A percentile compares a stretch with the other conserved stretches of the same genome.
phyloP scores from a whole-genome alignment of 192 early-diverging fungal species.

The Gamsiella multidivaricata region DNA sequence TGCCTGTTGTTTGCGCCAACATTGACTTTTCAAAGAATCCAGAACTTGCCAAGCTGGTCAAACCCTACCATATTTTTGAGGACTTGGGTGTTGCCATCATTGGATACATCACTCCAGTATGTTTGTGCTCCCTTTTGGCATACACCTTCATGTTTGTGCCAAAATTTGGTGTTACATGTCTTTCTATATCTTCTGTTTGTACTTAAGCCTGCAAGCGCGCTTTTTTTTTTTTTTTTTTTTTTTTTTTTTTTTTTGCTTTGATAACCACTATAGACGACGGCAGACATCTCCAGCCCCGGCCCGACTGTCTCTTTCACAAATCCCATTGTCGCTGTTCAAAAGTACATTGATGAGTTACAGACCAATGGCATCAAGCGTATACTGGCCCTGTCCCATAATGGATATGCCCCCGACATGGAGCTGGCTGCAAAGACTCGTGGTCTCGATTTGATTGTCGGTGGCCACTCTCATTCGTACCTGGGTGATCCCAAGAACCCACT shows the following conservation, averaged over 20 bases:
- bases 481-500: conserved; percentile 30
- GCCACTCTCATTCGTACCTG: conserved; percentile 76
- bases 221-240: no score
- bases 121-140: not conserved
- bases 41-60: conserved; percentile 52
- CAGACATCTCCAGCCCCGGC: conserved; percentile 60
- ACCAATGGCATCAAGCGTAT: conserved; percentile 68
- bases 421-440: conserved; percentile 63
- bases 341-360: conserved; percentile 65
- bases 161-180: not conserved
- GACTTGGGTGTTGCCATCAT: conserved; percentile 69
- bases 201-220: no score
- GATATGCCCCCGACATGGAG: conserved; percentile 69
- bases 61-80: conserved; percentile 70
- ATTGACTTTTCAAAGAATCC: conserved; percentile 59
- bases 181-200: no score
- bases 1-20: conserved; percentile 69
- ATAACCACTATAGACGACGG: conserved; percentile 54
- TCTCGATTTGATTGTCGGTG: conserved; percentile 70
- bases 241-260: no score
- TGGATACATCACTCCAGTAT: conserved; percentile 64
- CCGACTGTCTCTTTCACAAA: conserved; percentile 60
- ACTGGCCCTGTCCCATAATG: conserved; percentile 73
- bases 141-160: not conserved
- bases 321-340: conserved; percentile 63